Base-by-base conservation (phyloP, 441 rosid genomes). In the Eruca vesicaria region DNA sequence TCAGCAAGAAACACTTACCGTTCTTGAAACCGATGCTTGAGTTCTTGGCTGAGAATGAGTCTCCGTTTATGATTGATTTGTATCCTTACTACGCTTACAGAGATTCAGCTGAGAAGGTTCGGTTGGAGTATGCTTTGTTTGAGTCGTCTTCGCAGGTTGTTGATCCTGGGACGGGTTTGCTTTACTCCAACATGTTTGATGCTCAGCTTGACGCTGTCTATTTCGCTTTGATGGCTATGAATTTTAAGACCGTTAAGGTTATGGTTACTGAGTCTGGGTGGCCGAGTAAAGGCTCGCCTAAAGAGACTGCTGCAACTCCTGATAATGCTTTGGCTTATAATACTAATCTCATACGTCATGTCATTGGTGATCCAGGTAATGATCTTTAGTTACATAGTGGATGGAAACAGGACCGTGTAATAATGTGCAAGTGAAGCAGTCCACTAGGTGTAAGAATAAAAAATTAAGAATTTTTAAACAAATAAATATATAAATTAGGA, bases 211-310 rank as follows among this genome's bases (percentile, higher is more conserved):
- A 96, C 71, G 88, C 99, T 5, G 82, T 96, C 50, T 88, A 91
- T 73, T 96, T 82, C 60, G 97, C 97, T 18, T 81, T 93, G 59
- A 84, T 73, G 80, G 93, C 90, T 41, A 81, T 96, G 73, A 89
- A 84, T 74, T 96, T 91, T 85, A 79, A 88, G 81, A 96, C 97
- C 9, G 78, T 96, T 50, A 89, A 88, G 84, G 83, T 96, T 45
- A 90, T 93, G 97, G 94, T 93, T 12, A 96, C 98, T 1, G 99
- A 96, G 82, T 91, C 97, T 0, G 98, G 99, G 9, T 96, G 99
- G 99, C 99, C 99, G 0, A 86, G 98, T 7, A 93, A 93, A 86
- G 97, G 99, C 12, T 89, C 98, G 2, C 80, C 88, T 6, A 90
- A 85, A 73, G 98, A 93, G 86, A 93, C 82, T 1, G 93, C 97